phyloP scores from a whole-genome alignment of 176 grass and related monocot genomes.

The Rhynchospora tenuis region DNA sequence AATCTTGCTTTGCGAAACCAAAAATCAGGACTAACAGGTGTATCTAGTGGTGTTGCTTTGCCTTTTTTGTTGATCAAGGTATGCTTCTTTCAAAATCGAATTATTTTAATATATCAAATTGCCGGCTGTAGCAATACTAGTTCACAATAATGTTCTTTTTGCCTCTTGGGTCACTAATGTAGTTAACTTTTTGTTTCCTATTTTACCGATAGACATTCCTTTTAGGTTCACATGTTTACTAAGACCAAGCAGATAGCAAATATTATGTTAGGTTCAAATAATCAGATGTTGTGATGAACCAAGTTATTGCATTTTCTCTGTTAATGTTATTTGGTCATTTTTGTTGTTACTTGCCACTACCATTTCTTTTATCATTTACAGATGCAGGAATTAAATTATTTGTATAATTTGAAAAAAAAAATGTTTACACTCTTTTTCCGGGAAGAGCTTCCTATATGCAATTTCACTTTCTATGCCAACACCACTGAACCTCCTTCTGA shows the following conservation, averaged over 20 bases:
- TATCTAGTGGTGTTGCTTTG: constrained; percentile 53
- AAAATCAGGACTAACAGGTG: constrained; percentile 36
- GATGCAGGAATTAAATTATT: not conserved
- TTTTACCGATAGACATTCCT: not conserved
- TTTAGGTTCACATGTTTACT: not conserved
- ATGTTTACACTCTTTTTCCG: too few relatives aligned
- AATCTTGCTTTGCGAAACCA: constrained; percentile 75
- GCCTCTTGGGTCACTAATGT: not conserved
- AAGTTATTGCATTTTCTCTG: not conserved
- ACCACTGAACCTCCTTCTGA: not conserved
- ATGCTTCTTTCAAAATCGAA: constrained; percentile 18
- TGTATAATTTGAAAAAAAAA: not conserved
- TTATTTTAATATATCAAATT: not conserved
- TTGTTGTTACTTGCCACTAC: not conserved
- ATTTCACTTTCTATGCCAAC: constrained; percentile 1
- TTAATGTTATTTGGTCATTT: not conserved
- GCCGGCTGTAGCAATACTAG: not conserved
- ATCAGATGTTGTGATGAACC: not conserved
- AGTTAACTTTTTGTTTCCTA: not conserved
- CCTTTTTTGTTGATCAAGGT: constrained; percentile 96
- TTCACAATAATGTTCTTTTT: not conserved
- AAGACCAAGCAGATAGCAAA: not conserved
- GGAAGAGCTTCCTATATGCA: not conserved
- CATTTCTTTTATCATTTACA: not conserved
- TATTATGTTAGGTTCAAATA: not conserved